phyloP scores from a whole-genome alignment of 495 filamentous ascomycete species.

The Podospora fimiseda region DNA sequence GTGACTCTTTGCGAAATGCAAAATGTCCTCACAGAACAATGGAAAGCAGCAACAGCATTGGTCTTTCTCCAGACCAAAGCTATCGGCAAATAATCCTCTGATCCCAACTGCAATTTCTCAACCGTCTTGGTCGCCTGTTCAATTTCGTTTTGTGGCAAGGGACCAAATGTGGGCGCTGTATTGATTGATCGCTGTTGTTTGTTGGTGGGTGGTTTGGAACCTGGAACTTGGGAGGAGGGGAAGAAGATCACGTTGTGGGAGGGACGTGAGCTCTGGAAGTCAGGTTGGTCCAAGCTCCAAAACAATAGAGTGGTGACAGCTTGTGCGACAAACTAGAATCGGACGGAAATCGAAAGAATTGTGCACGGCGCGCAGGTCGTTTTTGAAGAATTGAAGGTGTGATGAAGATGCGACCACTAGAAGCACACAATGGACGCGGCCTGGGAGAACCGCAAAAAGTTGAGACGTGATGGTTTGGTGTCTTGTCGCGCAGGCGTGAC shows the following conservation, averaged over 20 bases:
- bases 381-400: background rate
- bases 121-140: too few species aligned
- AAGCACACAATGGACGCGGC: background rate
- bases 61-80: background rate
- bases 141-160: too few species aligned
- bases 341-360: background rate
- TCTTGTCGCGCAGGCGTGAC: slow-evolving; percentile 9
- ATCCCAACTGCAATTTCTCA: slow-evolving; percentile 4
- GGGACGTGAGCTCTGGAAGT: background rate
- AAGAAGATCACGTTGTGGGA: background rate
- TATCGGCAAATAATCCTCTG: slow-evolving; percentile 10
- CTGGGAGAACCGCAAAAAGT: background rate
- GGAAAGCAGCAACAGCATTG: background rate
- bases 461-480: background rate
- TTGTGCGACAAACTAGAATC: background rate
- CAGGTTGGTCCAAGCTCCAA: slow-evolving; percentile 19
- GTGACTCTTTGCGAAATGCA: slow-evolving; percentile 6
- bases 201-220: too few species aligned
- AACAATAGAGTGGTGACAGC: background rate
- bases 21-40: slow-evolving; percentile 5
- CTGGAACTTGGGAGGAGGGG: too few species aligned
- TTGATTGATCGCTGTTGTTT: background rate
- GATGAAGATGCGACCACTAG: slow-evolving; percentile 3
- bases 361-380: too few species aligned
- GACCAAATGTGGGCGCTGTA: too few species aligned